These are phyloP conservation scores for Calonectria multiphialidica DNA, from an alignment of 2,329 filamentous ascomycete genomes.

Conservation along the genomic window DNA sequence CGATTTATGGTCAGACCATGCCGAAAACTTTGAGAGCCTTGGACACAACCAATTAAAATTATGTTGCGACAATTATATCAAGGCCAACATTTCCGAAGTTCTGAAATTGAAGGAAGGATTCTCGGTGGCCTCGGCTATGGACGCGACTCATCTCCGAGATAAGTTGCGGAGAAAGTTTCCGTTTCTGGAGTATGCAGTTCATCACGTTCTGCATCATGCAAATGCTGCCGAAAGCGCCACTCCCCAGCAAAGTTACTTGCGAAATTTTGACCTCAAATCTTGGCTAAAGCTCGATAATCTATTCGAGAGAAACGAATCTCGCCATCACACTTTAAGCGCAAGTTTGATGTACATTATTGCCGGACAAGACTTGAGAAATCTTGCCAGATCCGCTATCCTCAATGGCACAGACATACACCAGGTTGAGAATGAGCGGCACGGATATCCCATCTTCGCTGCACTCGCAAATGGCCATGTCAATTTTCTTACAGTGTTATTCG, in stretches of 20 bases:
- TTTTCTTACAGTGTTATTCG: neutral
- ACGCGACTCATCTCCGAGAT: neutral
- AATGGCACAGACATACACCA: neutral
- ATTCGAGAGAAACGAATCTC: constrained; percentile 41
- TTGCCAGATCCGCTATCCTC: constrained; percentile 44
- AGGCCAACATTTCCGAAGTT: neutral
- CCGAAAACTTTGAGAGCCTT: neutral
- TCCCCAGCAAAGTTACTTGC: constrained; percentile 44
- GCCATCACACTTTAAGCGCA: constrained; percentile 23
- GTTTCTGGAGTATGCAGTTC: constrained; percentile 60
- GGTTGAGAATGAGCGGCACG: constrained; percentile 10
- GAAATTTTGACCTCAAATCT: constrained; percentile 32
- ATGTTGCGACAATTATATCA: neutral
- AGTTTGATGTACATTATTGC: constrained; percentile 52
- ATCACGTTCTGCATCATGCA: constrained; percentile 55
- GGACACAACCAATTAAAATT: neutral
- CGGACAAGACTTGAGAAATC: constrained; percentile 35
- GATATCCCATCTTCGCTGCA: constrained; percentile 50
- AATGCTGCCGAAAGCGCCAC: constrained; percentile 48
- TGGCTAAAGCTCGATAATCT: constrained; percentile 52
- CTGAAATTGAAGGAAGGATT: neutral
- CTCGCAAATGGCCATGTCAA: neutral
- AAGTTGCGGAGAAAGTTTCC: constrained; percentile 36
- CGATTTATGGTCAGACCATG: neutral
- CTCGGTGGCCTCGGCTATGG: neutral